Base-by-base conservation (phyloP, 371 early-diverging fungal genomes). In the Choanephora cucurbitarum region DNA sequence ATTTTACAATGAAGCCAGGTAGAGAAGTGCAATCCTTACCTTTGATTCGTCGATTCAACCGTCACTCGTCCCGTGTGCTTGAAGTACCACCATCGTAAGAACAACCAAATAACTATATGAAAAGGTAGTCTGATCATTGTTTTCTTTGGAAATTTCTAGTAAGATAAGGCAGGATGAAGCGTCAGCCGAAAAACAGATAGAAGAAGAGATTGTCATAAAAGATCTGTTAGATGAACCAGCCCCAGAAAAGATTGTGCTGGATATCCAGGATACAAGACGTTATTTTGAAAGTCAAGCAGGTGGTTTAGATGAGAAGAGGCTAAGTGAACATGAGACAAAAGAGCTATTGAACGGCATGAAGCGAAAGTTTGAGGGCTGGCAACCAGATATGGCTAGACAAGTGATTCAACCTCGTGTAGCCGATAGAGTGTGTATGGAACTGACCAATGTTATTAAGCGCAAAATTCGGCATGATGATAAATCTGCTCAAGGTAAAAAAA, bases 1-100 rank as follows among this genome's bases (percentile, higher is more conserved):
- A 97, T 69, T 79, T 87, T 42, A 93, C 96, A 1, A 95, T 97
- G 97, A 75, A 77, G 23, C 81, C 95, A 0, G 93, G 94, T 14
- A 58, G 71, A 39, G 75, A 75, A 22, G 72, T 68, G 33, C 81
- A 90, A 31, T 83, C 85, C 3, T 75, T 93, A 48, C 88, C 94
- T 3, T 72, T 97, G 19, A 92, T 97, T 44, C 73, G 95, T 53
- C 66, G 92, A 45, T 93, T 93, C 63, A 97, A 97, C 55, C 86
- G 92, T 34, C 95, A 94, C 60, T 93, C 95, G 3, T 86, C 90
- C 61, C 79, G 88, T n/a, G 89, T 96, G 7, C 70, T 96, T 24
- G 81, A 83, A 48, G 76, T 64, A 23, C 62, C 70, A 23, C 56
- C 66, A 15, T 53, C 60, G 75, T 73, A 71, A 47, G 7, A 3